Conservation (phyloP, 179 eudicot species). For the Silene noctiflora region DNA sequence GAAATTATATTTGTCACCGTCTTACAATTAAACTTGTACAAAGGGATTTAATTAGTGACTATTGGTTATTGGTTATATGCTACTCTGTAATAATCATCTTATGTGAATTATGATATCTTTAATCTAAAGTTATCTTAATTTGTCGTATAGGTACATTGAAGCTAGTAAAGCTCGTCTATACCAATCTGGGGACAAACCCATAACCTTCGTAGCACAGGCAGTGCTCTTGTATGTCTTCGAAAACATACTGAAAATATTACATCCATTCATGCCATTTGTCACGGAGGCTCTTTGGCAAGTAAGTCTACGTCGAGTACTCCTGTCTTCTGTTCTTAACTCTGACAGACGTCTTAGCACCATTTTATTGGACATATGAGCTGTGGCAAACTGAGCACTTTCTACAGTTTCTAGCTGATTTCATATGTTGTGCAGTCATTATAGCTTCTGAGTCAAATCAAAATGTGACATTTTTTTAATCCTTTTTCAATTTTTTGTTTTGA, state of each 20-base stretch:
- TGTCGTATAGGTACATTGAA: conserved; percentile 80
- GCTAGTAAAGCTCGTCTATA: conserved; percentile 93
- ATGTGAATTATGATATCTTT: not conserved
- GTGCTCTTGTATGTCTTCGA: conserved; percentile 85
- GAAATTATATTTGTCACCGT: not conserved
- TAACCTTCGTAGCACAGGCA: conserved; percentile 60
- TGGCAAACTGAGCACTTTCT: conserved; percentile 9
- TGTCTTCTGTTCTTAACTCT: not conserved
- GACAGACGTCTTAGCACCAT: not conserved
- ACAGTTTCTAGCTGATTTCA: not conserved
- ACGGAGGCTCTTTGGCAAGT: conserved; percentile 99
- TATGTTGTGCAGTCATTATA: not conserved
- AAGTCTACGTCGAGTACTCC: not conserved
- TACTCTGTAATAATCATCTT: not conserved
- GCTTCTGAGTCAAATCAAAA: not conserved
- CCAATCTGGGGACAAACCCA: conserved; percentile 51
- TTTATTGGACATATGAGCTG: not conserved
- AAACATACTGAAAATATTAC: conserved; percentile 74
- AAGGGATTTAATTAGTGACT: not conserved
- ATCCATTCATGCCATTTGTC: conserved; percentile 99
- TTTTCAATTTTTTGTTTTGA: too few relatives aligned
- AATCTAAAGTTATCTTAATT: not conserved
- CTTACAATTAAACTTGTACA: not conserved
- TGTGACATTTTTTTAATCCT: not conserved
- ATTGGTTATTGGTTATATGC: not conserved